Evolutionary conservation across 768 basidiomycete genomes (phyloP).

Genomic region (Mycena chlorophos): DNA sequence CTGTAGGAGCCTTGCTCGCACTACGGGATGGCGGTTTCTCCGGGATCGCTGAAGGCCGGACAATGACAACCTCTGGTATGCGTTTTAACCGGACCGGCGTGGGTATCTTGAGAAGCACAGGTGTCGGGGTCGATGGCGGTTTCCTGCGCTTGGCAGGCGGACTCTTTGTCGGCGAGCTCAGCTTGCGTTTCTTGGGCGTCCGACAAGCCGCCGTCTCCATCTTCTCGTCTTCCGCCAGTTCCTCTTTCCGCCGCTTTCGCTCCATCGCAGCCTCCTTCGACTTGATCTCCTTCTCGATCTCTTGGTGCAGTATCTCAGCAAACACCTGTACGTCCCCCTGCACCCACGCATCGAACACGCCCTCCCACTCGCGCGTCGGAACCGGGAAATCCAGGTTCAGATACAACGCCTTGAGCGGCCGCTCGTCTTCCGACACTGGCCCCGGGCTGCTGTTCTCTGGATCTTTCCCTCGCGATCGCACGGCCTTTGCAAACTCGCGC

Average conservation of each 20-base stretch:
- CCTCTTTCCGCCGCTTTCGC: conserved; percentile 53
- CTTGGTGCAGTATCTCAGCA: conserved; percentile 57
- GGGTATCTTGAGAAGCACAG: conserved; percentile 12
- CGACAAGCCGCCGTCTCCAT: conserved; percentile 8
- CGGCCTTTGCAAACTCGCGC: conserved; percentile 81
- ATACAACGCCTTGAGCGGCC: conserved; percentile 68
- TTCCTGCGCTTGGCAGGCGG: conserved; percentile 8
- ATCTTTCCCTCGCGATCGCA: conserved; percentile 50
- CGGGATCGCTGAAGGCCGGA: conserved; percentile 8
- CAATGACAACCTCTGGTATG: conserved; percentile 20
- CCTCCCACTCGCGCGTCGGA: conserved; percentile 84
- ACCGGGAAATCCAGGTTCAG: conserved; percentile 87
- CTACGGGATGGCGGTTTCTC: not conserved
- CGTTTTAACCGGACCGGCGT: not conserved
- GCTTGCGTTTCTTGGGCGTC: conserved; percentile 15
- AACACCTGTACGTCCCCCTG: conserved; percentile 87
- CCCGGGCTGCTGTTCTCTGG: conserved; percentile 33
- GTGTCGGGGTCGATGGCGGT: conserved; percentile 6
- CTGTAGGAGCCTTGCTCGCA: not conserved
- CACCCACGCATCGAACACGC: conserved; percentile 87
- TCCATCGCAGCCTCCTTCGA: conserved; percentile 56
- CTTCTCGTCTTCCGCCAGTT: conserved; percentile 42
- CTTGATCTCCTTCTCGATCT: conserved; percentile 54
- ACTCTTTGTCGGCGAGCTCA: not conserved
- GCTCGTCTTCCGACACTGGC: conserved; percentile 55